Percentiles rank a stretch among this genome's conserved stretches.
Conservation (phyloP, 1,284 basidiomycete genomes). For the Moniliella sp. region DNA sequence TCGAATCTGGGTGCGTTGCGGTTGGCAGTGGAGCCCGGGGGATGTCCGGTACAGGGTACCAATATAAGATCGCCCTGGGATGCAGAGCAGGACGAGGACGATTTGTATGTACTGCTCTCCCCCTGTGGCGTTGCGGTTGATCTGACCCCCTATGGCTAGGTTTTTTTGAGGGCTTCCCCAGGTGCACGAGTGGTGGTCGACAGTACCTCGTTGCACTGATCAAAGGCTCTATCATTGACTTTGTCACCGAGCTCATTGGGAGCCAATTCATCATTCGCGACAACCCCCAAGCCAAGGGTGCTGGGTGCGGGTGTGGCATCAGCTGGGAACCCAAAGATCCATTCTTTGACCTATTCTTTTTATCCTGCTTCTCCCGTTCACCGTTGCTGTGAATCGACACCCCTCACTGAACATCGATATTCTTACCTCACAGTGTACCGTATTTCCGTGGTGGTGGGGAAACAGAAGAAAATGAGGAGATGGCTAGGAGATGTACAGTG, state of each 20-base stretch:
- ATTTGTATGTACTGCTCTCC: slow-evolving; percentile 51
- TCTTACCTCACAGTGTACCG: no score
- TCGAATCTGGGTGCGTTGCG: slow-evolving; percentile 46
- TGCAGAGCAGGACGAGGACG: slow-evolving; percentile 39
- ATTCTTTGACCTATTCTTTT: no score
- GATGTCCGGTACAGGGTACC: slow-evolving; percentile 84
- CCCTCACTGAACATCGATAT: no score
- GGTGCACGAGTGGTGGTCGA: slow-evolving; percentile 45
- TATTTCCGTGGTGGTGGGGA: no score
- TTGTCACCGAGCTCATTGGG: slow-evolving; percentile 70
- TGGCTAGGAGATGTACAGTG: no score
- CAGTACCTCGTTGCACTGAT: slow-evolving; percentile 55
- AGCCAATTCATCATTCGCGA: slow-evolving; percentile 55
- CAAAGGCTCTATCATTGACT: slow-evolving; percentile 65
- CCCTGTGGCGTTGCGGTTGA: no score
- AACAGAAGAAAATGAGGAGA: no score
- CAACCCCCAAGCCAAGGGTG: slow-evolving; percentile 64
- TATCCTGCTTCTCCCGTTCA: no score
- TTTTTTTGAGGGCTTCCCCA: slow-evolving; percentile 38
- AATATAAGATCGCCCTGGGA: slow-evolving; percentile 65
- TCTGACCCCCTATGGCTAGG: not conserved
- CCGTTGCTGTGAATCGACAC: no score
- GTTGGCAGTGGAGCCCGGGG: slow-evolving; percentile 60
- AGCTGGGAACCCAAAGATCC: slow-evolving; percentile 76
- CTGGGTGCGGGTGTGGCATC: slow-evolving; percentile 69